A percentile compares a stretch with the other conserved stretches of the same genome.
Evolutionary conservation across 225 moss, liverwort and hornwort species (phyloP).

Genomic region (Sphagnum contortum): DNA sequence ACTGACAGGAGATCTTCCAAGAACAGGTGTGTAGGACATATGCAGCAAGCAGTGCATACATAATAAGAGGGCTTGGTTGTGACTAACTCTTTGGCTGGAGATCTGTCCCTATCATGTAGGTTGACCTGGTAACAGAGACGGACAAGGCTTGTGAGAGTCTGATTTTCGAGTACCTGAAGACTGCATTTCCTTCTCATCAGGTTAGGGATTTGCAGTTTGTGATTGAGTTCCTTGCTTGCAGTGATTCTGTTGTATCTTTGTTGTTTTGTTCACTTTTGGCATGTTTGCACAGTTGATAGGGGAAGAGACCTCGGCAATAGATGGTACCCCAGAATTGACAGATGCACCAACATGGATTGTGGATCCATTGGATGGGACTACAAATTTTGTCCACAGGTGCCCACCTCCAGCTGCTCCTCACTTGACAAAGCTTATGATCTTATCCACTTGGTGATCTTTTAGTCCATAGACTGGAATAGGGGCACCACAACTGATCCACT

Average conservation of each 20-base stretch:
- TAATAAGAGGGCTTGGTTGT: not conserved
- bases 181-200: conserved; percentile 65
- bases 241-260: no score
- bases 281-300: conserved; percentile 56
- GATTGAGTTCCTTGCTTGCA: no score
- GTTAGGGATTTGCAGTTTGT: conserved; percentile 12
- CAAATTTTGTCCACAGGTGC: conserved; percentile 85
- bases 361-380: conserved; percentile 93
- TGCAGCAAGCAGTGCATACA: no score
- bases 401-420: not conserved
- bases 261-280: not conserved
- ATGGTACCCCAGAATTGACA: conserved; percentile 49
- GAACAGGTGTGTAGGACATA: no score
- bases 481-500: no score
- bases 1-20: not conserved
- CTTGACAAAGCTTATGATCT: not conserved
- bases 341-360: conserved; percentile 96
- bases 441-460: not conserved
- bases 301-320: conserved; percentile 58
- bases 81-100: not conserved
- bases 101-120: conserved; percentile 20
- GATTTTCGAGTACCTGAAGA: conserved; percentile 58
- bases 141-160: conserved; percentile 79
- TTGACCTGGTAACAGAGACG: conserved; percentile 89
- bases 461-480: not conserved